phyloP scores from a whole-genome alignment of 257 asterid genomes.

The Primulina eburnea region DNA sequence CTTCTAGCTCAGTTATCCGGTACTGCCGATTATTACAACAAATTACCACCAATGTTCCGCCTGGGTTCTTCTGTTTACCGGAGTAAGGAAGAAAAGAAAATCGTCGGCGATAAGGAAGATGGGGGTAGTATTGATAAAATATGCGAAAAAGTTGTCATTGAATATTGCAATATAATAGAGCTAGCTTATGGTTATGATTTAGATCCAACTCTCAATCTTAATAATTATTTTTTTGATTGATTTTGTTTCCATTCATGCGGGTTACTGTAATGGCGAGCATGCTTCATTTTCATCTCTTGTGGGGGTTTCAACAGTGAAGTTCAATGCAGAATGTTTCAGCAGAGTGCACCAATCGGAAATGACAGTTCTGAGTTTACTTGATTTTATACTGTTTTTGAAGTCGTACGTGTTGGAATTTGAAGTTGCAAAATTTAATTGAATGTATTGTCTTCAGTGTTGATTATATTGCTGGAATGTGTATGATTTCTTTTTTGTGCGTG shows the following conservation, averaged over 20 bases:
- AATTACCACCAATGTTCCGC: constrained; percentile 60
- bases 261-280: neutral
- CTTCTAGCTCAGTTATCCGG: constrained; percentile 52
- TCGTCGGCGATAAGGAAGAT: neutral
- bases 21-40: constrained; percentile 46
- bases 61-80: constrained; percentile 77
- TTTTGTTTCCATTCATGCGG: neutral
- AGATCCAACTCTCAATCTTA: too few relatives aligned
- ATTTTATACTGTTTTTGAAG: neutral
- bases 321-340: neutral
- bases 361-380: neutral
- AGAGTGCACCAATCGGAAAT: neutral
- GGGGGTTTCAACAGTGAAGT: neutral
- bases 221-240: too few relatives aligned
- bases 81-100: constrained; percentile 34
- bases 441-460: neutral
- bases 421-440: neutral
- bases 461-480: neutral
- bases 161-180: too few relatives aligned
- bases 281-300: neutral
- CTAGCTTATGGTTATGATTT: too few relatives aligned
- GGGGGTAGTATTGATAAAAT: neutral
- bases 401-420: neutral
- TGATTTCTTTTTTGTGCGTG: neutral
- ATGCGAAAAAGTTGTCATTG: neutral